These are phyloP conservation scores for Pelargonium citronellum DNA, from an alignment of 441 rosid genomes.

Conservation along the genomic window DNA sequence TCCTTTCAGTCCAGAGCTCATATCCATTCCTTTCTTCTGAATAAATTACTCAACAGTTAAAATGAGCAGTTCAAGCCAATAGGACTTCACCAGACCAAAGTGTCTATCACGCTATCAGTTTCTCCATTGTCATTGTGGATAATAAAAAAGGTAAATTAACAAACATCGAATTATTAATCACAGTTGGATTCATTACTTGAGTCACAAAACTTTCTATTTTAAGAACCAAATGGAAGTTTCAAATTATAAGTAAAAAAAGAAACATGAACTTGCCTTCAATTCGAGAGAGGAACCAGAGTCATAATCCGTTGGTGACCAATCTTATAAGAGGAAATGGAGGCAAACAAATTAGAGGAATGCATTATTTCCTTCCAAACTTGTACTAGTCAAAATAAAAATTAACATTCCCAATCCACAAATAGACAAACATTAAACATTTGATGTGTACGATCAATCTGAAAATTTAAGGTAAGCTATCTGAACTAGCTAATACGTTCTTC, in stretches of 20 bases:
- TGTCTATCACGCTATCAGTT: not conserved
- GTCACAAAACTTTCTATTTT: not conserved
- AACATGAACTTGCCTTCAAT: constrained; percentile 37
- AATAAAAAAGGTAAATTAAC: not conserved
- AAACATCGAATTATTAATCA: not conserved
- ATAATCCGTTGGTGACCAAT: constrained; percentile 25
- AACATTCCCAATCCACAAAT: too few species aligned
- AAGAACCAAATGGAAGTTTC: not conserved
- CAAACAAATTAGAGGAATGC: not conserved
- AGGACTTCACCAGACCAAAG: constrained; percentile 5
- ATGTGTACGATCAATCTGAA: too few species aligned
- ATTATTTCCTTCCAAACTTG: not conserved
- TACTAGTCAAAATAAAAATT: too few species aligned
- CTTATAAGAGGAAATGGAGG: constrained; percentile 13
- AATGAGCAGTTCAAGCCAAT: constrained; percentile 22
- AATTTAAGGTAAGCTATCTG: too few species aligned
- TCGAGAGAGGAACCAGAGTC: constrained; percentile 26
- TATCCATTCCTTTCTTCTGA: constrained; percentile 62
- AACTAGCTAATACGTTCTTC: too few species aligned
- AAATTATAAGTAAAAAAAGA: constrained; percentile 1
- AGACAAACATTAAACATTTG: too few species aligned
- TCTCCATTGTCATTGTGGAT: not conserved
- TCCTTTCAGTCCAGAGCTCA: constrained; percentile 58
- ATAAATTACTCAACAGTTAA: constrained; percentile 28
- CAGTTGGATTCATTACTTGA: not conserved